These are phyloP conservation scores for Fonsecaea pugnacius DNA, from an alignment of 2,329 filamentous ascomycete species.

Conservation along the genomic window DNA sequence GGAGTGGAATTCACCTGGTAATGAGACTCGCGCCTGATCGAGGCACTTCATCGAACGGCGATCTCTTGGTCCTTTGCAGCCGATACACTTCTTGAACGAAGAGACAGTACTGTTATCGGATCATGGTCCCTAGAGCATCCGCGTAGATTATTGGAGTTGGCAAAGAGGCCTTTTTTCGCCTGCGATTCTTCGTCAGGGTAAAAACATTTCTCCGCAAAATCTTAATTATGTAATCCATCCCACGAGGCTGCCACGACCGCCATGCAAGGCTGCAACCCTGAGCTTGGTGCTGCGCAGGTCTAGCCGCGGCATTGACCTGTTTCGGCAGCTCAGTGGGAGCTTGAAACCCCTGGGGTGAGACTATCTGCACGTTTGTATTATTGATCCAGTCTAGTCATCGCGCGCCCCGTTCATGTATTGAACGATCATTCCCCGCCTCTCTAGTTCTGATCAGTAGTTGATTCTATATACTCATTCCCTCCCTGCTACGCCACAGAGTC, in stretches of 20 bases:
- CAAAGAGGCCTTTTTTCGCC: not conserved
- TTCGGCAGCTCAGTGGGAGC: not conserved
- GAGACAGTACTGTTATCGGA: not conserved
- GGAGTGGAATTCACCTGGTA: constrained; percentile 22
- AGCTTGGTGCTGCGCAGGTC: not conserved
- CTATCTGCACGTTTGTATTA: not conserved
- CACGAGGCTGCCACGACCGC: not conserved
- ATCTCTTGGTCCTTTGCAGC: not conserved
- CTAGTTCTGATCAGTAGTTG: not conserved
- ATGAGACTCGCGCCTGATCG: not conserved
- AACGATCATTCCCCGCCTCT: not conserved
- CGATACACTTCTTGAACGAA: not conserved
- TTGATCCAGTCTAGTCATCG: not conserved
- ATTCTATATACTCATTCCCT: not conserved
- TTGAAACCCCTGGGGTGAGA: not conserved
- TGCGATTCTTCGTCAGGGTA: not conserved
- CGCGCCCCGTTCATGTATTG: not conserved
- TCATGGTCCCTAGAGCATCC: not conserved
- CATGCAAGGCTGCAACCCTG: not conserved
- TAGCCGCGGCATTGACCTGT: not conserved
- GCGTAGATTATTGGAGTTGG: not conserved
- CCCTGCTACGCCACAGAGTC: not conserved
- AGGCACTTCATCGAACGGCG: not conserved
- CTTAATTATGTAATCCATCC: not conserved
- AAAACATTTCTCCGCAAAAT: not conserved